A percentile compares a stretch with the other conserved stretches of the same genome.
Conservation (phyloP, 2,329 filamentous ascomycete genomes). For the Pochonia chlamydosporia region DNA sequence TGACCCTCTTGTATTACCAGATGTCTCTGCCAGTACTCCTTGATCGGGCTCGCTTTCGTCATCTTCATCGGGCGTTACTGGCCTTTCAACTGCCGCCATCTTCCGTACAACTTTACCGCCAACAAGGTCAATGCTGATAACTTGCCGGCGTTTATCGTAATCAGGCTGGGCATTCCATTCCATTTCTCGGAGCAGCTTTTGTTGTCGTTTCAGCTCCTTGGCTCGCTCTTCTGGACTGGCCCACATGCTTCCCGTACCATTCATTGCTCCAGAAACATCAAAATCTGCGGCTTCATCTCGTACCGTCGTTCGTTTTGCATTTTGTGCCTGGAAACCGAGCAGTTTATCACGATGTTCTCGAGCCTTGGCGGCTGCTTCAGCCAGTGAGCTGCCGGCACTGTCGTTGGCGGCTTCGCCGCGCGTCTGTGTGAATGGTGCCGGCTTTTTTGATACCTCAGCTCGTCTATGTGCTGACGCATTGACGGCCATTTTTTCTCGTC, state of each 20-base stretch:
- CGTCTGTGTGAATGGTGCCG: conserved; percentile 53
- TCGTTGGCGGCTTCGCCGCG: conserved; percentile 22
- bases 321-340: conserved; percentile 77
- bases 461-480: conserved; percentile 67
- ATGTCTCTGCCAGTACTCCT: conserved; percentile 26
- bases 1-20: conserved; percentile 23
- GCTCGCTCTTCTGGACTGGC: conserved; percentile 78
- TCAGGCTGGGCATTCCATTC: conserved; percentile 81
- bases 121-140: conserved; percentile 78
- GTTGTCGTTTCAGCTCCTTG: conserved; percentile 76
- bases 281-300: conserved; percentile 74
- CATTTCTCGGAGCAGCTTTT: conserved; percentile 76
- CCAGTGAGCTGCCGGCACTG: conserved; percentile 30
- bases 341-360: conserved; percentile 76
- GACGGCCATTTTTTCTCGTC: conserved; percentile 75
- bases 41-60: conserved; percentile 25
- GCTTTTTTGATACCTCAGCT: conserved; percentile 57
- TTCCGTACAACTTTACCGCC: conserved; percentile 70
- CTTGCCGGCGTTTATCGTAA: conserved; percentile 80
- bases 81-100: conserved; percentile 59
- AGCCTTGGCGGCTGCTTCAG: conserved; percentile 61
- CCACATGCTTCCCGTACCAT: conserved; percentile 60
- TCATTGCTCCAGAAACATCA: conserved; percentile 42
- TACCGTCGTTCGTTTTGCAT: conserved; percentile 76
- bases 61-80: conserved; percentile 45